These are phyloP conservation scores for Nemophila menziesii DNA, from an alignment of 257 asterid species.

Conservation along the genomic window DNA sequence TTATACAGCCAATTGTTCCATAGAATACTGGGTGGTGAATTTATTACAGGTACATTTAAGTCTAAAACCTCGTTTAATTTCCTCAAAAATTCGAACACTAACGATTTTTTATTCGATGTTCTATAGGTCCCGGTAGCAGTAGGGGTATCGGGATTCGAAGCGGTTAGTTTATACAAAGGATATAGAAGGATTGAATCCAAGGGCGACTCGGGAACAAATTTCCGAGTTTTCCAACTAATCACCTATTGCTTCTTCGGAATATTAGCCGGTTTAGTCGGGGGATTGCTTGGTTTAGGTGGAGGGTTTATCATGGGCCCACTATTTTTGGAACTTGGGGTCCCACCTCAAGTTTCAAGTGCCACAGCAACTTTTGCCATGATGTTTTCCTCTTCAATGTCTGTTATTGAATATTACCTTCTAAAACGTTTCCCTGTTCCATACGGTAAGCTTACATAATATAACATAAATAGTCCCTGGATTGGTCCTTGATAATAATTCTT, in stretches of 20 bases:
- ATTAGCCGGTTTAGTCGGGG: conserved; percentile 89
- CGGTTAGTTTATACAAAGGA: conserved; percentile 64
- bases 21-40: conserved; percentile 75
- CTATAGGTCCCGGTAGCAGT: conserved; percentile 79
- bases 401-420: conserved; percentile 80
- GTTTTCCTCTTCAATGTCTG: conserved; percentile 99
- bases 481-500: background rate
- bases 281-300: conserved; percentile 94
- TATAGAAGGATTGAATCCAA: conserved; percentile 71
- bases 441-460: conserved; percentile 58
- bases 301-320: conserved; percentile 68
- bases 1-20: conserved; percentile 49
- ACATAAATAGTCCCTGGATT: background rate
- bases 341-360: conserved; percentile 96
- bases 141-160: conserved; percentile 62
- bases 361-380: conserved; percentile 97
- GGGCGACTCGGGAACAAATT: conserved; percentile 55
- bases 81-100: background rate
- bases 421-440: conserved; percentile 92
- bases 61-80: background rate
- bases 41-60: conserved; percentile 59
- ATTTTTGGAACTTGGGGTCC: conserved; percentile 42
- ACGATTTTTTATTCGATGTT: background rate
- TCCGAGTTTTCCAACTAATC: conserved; percentile 51
- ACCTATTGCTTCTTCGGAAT: conserved; percentile 63